Conservation (phyloP, 1,284 basidiomycete species). For the Tilletia indica region DNA sequence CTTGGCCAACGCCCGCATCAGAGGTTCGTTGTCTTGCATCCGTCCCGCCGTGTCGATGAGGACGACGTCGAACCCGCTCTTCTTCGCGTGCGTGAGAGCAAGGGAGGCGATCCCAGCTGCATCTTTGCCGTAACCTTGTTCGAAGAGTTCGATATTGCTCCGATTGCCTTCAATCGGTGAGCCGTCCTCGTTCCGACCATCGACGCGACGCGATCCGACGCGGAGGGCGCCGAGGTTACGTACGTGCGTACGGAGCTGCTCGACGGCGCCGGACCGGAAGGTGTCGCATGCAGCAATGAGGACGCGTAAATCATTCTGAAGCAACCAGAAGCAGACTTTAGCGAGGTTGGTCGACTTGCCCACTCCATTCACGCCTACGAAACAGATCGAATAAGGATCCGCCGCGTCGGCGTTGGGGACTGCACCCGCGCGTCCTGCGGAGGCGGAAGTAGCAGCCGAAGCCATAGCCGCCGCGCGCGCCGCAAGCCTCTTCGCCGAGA, state of each 20-base stretch:
- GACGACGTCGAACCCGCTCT: constrained; percentile 50
- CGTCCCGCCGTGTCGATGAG: constrained; percentile 55
- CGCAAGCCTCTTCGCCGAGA: constrained; percentile 59
- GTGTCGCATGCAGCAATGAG: constrained; percentile 98
- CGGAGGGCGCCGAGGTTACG: constrained; percentile 82
- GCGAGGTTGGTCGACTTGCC: constrained; percentile 97
- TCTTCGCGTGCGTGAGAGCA: constrained; percentile 65
- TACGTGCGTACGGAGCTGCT: constrained; percentile 94
- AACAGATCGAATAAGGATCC: constrained; percentile 86
- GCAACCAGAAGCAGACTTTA: constrained; percentile 98
- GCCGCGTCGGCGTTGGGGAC: constrained; percentile 63
- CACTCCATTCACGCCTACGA: constrained; percentile 99
- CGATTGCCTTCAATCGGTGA: constrained; percentile 60
- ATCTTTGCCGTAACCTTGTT: constrained; percentile 96
- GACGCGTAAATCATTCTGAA: constrained; percentile 89
- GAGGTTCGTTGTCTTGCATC: constrained; percentile 56
- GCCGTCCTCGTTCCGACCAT: constrained; percentile 24
- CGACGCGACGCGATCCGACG: constrained; percentile 36
- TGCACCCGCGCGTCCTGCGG: constrained; percentile 24
- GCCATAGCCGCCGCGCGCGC: constrained; percentile 30
- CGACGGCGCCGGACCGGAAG: constrained; percentile 95
- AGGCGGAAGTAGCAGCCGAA: constrained; percentile 53
- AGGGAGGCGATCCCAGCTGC: constrained; percentile 95
- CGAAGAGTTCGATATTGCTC: constrained; percentile 83
- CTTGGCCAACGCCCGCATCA: constrained; percentile 54